A percentile compares a stretch with the other conserved stretches of the same genome.
Conservation (phyloP, 495 filamentous ascomycete species). For the Penicillium arizonense region DNA sequence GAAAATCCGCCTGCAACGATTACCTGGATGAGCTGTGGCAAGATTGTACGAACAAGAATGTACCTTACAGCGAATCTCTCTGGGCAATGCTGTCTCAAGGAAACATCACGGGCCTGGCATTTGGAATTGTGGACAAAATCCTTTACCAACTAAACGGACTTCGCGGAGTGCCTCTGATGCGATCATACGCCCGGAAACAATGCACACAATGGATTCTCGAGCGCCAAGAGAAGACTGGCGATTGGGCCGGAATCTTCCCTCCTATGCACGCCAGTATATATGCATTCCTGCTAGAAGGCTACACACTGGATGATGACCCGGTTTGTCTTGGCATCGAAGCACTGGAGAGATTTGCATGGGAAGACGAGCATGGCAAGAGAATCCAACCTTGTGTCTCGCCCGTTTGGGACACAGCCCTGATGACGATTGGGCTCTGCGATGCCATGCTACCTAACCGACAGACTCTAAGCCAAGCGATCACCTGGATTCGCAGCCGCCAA, state of each 20-base stretch:
- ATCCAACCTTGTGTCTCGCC: constrained; percentile 28
- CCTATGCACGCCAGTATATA: constrained; percentile 25
- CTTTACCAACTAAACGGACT: constrained; percentile 21
- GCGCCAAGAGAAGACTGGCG: constrained; percentile 29
- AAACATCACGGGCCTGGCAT: constrained; percentile 21
- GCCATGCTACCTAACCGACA: neutral
- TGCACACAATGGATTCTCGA: constrained; percentile 32
- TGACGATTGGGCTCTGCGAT: constrained; percentile 31
- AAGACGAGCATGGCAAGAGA: constrained; percentile 20
- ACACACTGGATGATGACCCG: constrained; percentile 10
- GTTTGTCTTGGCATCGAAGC: constrained; percentile 19
- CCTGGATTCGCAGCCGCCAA: constrained; percentile 29
- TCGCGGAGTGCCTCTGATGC: neutral
- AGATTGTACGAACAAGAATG: constrained; percentile 23
- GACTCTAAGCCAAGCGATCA: constrained; percentile 10
- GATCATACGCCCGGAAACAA: constrained; percentile 11
- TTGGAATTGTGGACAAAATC: constrained; percentile 23
- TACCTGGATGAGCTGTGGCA: constrained; percentile 44
- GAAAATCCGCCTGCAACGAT: constrained; percentile 20
- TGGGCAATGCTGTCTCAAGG: constrained; percentile 5
- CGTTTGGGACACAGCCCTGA: constrained; percentile 41
- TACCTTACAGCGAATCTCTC: constrained; percentile 20
- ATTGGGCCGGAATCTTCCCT: constrained; percentile 32
- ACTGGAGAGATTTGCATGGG: constrained; percentile 26
- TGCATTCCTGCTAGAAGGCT: constrained; percentile 34